phyloP scores from a whole-genome alignment of 192 early-diverging fungal genomes.

The Podochytrium sp. region DNA sequence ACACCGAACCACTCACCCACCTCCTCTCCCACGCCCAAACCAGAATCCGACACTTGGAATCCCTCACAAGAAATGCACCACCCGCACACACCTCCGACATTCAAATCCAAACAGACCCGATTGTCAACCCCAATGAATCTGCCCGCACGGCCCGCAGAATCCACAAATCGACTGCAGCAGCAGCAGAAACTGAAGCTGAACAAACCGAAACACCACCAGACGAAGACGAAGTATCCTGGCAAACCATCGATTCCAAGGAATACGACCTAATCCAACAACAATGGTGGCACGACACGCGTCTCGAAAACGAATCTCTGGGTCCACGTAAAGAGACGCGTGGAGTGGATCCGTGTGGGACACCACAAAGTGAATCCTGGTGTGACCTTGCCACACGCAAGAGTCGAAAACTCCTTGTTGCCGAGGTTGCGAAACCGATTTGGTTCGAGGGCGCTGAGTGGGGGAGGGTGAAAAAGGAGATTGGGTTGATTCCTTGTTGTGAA shows the following conservation, averaged over 20 bases:
- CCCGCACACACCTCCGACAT: not conserved
- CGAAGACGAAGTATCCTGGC: slow-evolving; percentile 8
- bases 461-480: not conserved
- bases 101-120: slow-evolving; percentile 19
- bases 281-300: slow-evolving; percentile 23
- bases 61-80: not conserved
- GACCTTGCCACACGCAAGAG: not conserved
- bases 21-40: slow-evolving; percentile 19
- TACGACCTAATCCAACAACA: not conserved
- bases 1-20: not conserved
- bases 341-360: not conserved
- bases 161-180: not conserved
- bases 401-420: not conserved
- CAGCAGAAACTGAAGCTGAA: not conserved
- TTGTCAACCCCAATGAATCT: not conserved
- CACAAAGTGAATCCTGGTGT: not conserved
- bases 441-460: not conserved
- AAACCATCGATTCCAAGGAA: slow-evolving; percentile 5
- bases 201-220: not conserved
- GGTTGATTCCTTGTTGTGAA: not conserved
- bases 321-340: not conserved
- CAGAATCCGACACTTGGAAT: not conserved
- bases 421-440: slow-evolving; percentile 15
- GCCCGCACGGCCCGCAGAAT: not conserved
- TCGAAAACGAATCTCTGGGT: slow-evolving; percentile 5